Evolutionary conservation across 1,284 basidiomycete genomes (phyloP), one percentile per base, ranked within the genome.

Genomic region (Coniophora puteana): DNA sequence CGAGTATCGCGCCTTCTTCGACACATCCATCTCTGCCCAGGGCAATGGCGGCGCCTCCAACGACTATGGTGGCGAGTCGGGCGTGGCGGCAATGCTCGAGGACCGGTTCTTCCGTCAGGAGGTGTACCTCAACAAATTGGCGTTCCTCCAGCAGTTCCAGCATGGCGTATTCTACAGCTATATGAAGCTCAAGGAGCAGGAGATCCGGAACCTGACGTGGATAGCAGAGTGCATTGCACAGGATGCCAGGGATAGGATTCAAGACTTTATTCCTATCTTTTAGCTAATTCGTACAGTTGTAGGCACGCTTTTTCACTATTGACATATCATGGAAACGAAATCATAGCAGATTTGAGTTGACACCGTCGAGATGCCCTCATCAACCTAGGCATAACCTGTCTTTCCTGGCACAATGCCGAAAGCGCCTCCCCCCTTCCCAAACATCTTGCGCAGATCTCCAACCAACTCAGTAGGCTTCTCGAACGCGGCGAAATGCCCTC

Each of bases 111-210:
- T 99, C 77, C 80, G 83, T 50, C 82, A 84, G 56, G 95, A 99
- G 63, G 94, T 98, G 11, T 82, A 90, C 52, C 67, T 94, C 49
- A 97, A 97, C 75, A 95, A 95, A 70, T 78, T 84, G 53, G 82
- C 89, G 26, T 97, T 96, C 73, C 63, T 97, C 58, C 93, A 95
- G 66, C 93, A 96, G 69, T 95, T 94, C 74, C 91, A 94, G 63
- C 86, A 87, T 55, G 89, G 85, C 25, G 81, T 94, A 27, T 97
- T 97, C 63, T 97, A 94, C 62, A 85, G 83, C 57, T 95, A 93
- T 58, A 75, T 95, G 66, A 97, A 96, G 71, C 73, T 99, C 62
- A 99, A 99, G 76, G 96, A 99, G 71, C 96, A 99, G 72, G 96
- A 99, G 72, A 94, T 99, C 50, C 72, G 96, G 53, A 97, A 92